phyloP scores from a whole-genome alignment of 306 rosid species.

The Begonia loranthoides region DNA sequence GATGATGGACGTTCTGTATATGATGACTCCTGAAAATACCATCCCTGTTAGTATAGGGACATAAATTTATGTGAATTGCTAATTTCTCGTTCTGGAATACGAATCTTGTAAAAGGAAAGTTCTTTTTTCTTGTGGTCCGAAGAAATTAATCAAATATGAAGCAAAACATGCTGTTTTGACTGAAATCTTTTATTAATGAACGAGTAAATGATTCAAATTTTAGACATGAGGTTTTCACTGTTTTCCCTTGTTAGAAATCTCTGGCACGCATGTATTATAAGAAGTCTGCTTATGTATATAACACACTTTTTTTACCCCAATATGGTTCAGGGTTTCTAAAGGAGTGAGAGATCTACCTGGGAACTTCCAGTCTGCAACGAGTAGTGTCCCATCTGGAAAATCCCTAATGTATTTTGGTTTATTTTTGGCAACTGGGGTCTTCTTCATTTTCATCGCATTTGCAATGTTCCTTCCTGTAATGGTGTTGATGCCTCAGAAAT shows the following conservation, averaged over 20 bases:
- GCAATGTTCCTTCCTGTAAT: constrained; percentile 89
- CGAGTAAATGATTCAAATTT: no score
- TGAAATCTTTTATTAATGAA: no score
- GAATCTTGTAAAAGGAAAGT: no score
- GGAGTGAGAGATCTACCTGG: constrained; percentile 94
- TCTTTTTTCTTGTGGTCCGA: no score
- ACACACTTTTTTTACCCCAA: background rate
- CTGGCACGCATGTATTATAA: background rate
- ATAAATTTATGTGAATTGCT: no score
- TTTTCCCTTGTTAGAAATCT: background rate
- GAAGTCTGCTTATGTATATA: constrained; percentile 3
- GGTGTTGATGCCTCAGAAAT: constrained; percentile 88
- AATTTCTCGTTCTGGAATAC: no score
- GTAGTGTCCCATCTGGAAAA: constrained; percentile 76
- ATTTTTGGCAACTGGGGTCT: constrained; percentile 70
- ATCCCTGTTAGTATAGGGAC: no score
- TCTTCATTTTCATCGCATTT: constrained; percentile 76
- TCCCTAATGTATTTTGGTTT: constrained; percentile 79
- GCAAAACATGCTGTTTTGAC: no score
- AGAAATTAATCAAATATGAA: no score
- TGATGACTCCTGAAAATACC: no score
- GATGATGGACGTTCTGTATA: no score
- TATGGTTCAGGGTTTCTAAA: constrained; percentile 55
- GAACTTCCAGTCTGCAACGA: constrained; percentile 73
- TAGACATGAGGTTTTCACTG: background rate